phyloP scores from a whole-genome alignment of 2,329 filamentous ascomycete species.

The Clathrospora elynae region DNA sequence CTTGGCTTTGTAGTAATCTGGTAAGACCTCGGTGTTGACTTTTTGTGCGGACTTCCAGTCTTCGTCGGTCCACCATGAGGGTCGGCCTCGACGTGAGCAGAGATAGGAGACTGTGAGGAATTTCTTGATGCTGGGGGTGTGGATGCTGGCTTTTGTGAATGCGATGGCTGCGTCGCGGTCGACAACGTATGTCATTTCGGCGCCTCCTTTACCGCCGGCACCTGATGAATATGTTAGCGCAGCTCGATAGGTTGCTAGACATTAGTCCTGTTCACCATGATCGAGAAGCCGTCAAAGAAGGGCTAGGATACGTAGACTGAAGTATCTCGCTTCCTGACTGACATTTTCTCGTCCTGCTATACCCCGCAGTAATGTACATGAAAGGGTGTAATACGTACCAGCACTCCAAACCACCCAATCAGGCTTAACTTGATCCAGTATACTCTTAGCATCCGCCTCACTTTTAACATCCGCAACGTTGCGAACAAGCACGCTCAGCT shows the following conservation, averaged over 20 bases:
- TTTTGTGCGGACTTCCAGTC: conserved; percentile 54
- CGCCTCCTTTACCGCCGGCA: conserved; percentile 61
- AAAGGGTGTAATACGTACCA: conserved; percentile 51
- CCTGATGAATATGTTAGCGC: conserved; percentile 45
- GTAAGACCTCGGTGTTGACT: conserved; percentile 56
- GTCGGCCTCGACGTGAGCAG: conserved; percentile 54
- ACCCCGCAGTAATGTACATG: not conserved
- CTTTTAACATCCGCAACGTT: conserved; percentile 73
- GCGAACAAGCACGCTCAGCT: conserved; percentile 70
- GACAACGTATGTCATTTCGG: conserved; percentile 56
- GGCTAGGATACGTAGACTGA: too few species aligned
- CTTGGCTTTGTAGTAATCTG: conserved; percentile 60
- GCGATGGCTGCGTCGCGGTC: conserved; percentile 61
- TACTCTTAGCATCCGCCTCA: conserved; percentile 63
- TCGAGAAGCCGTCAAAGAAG: too few species aligned
- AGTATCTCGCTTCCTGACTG: too few species aligned
- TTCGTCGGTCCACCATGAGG: conserved; percentile 58
- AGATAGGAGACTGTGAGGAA: conserved; percentile 62
- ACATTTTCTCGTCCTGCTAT: not conserved
- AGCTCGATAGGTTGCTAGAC: too few species aligned
- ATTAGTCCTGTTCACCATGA: too few species aligned
- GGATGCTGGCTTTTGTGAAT: conserved; percentile 57
- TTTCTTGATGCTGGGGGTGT: conserved; percentile 55
- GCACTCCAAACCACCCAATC: conserved; percentile 74
- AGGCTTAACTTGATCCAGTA: conserved; percentile 65